Evolutionary conservation across 257 asterid species (phyloP), one percentile per base, ranked within the genome.

Genomic region (Solanum medicagineum): DNA sequence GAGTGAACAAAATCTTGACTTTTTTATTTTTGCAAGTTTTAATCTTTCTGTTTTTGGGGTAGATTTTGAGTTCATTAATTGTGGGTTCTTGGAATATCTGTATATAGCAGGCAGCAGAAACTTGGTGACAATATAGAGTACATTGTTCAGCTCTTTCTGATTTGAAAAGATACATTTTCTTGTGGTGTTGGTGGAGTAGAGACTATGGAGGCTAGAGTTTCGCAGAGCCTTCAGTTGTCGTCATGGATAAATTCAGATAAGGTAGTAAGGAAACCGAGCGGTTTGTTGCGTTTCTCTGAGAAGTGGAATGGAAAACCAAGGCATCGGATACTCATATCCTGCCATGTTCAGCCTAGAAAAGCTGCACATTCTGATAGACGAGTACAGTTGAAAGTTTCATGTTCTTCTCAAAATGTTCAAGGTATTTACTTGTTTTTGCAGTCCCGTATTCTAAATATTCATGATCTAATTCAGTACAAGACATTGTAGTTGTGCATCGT

Each of bases 121-220:
- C 22, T 79, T 53, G 83, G 6, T 79, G 49, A 79, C 47, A 15
- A 20, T 16, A 53, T 79, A 79, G 6, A 26, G 65, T 79, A 1
- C 68, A 53, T 12, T 79, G 17, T 79, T 79, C 83, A 53, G 17
- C 66, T 79, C 49, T 79, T 79, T 53, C 49, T 53, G 26, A 53
- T 79, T 53, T 53, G 3, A 53, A 79, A 79, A 10, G 47, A 29
- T 42, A 70, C 4, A 79, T 26, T 51, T 55, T 53, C 10, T 44
- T 85, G 53, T 44, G 85, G 62, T 45, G 45, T 83, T 36, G 47
- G 84, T 51, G 63, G 45, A 73, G 82, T 49, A 4, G 80, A 51
- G 16, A 54, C 69, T 53, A 95, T 95, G 97, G 97, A 93, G 90
- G 92, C 90, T 5, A 89, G 87, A 81, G 88, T 91, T 87, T 87